Conservation (phyloP, 805 yeast genomes). For the Saturnispora besseyi region DNA sequence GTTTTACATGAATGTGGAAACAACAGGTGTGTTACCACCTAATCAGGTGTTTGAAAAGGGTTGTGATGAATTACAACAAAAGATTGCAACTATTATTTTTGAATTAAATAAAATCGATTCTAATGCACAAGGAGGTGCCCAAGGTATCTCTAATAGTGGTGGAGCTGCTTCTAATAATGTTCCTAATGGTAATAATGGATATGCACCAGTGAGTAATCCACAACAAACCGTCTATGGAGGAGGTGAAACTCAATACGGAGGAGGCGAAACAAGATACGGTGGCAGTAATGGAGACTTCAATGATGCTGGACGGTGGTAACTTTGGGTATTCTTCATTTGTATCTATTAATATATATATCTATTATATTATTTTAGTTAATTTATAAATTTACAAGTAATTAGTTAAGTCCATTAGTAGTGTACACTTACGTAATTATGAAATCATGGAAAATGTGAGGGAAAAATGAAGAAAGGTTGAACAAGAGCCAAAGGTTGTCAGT, state of each 20-base stretch:
- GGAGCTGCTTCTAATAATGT: not conserved
- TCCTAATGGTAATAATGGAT: not conserved
- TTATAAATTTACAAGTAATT: too few species aligned
- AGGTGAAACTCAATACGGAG: conserved; percentile 11
- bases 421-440: not conserved
- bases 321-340: not conserved
- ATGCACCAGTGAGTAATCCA: conserved; percentile 1
- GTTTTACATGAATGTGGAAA: conserved; percentile 85
- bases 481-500: too few species aligned
- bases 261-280: conserved; percentile 10
- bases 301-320: conserved; percentile 28
- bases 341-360: not conserved
- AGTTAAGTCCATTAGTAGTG: too few species aligned
- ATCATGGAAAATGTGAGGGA: too few species aligned
- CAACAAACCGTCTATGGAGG: conserved; percentile 13
- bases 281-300: conserved; percentile 17
- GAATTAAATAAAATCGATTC: conserved; percentile 46
- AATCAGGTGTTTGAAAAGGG: conserved; percentile 84
- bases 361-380: not conserved
- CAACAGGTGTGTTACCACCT: conserved; percentile 82
- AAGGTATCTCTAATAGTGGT: not conserved
- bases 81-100: conserved; percentile 78
- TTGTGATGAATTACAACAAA: conserved; percentile 75
- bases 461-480: too few species aligned
- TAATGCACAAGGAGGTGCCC: conserved; percentile 29